Evolutionary conservation across 768 basidiomycete species (phyloP), one percentile per base, ranked within the genome.

Genomic region (Lactarius hatsudake): DNA sequence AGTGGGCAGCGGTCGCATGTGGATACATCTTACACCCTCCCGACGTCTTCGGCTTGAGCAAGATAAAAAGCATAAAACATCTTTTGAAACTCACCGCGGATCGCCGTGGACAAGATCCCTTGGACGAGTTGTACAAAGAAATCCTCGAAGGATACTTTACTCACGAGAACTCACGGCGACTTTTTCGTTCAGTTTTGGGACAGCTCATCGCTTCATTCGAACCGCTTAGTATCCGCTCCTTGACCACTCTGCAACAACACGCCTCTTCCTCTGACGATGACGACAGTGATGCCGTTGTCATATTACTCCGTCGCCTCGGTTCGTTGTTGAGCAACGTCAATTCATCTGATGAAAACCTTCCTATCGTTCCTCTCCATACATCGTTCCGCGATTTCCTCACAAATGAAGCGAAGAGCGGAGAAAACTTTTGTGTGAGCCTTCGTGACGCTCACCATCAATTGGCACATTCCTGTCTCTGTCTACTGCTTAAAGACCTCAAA

Each of bases 321-420:
- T 62, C 61, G 2, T 36, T 62, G 32, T n/a, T 62, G 10, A 62
- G 48, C 4, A 62, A 62, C 17, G 61, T 62, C 45, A 36, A 42
- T 23, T 36, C 61, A 38, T 12, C 32, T 2, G 23, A 51, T 23
- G 30, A 48, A 17, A 30, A 28, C n/a, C 61, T 48, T 32, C 45
- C 61, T 5, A 62, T 62, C 34, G 7, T 34, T 48, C 61, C 61
- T 6, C 23, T 53, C 13, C 51, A 53, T 23, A 53, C 51, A 0
- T 53, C 51, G 1, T 61, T 61, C 59, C 59, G 59, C 6, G 59
- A 61, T 40, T 61, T 61, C 40, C 12, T 61, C 15, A 61, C 59
- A 28, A 28, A 38, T 28, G 15, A 61, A 26, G n/a, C 1, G 18
- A 38, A 30, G 59, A 61, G 59, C 28, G 15, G 59, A 0, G 13